Evolutionary conservation across 805 yeast species (phyloP).

Genomic region (Debaryomyces castellii): DNA sequence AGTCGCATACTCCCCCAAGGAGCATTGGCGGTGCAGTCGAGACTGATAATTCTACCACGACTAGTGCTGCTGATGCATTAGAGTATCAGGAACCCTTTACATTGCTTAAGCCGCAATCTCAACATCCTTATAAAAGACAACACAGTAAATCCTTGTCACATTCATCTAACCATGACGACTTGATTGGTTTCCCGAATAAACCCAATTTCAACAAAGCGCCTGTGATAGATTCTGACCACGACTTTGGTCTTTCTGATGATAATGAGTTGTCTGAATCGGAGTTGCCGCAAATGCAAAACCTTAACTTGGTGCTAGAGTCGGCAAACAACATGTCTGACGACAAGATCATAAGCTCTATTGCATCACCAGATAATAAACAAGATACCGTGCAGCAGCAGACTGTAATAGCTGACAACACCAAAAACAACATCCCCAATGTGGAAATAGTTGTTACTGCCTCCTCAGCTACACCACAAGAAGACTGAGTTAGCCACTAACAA

Average conservation of each 20-base stretch:
- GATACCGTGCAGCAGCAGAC: not conserved
- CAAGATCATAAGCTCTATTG: not conserved
- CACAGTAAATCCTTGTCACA: conserved; percentile 37
- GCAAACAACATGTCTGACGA: not conserved
- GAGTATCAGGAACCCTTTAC: conserved; percentile 7
- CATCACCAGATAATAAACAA: not conserved
- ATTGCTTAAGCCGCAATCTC: not conserved
- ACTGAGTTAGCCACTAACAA: not conserved
- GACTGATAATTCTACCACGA: conserved; percentile 4
- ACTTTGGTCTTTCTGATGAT: conserved; percentile 31
- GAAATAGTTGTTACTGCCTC: conserved; percentile 12
- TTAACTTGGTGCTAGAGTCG: not conserved
- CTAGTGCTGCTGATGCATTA: conserved; percentile 8
- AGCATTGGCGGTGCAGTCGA: not conserved
- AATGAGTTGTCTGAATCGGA: conserved; percentile 6
- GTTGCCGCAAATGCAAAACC: not conserved
- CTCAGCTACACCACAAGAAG: not conserved
- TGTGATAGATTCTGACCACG: conserved; percentile 46
- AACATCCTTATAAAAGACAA: conserved; percentile 16
- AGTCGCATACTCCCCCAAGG: conserved; percentile 9
- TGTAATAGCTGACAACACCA: not conserved
- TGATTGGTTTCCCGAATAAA: conserved; percentile 34
- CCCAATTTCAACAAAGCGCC: conserved; percentile 36
- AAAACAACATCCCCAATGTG: conserved; percentile 5
- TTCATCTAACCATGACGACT: conserved; percentile 32